A percentile compares a stretch with the other conserved stretches of the same genome.
phyloP scores from a whole-genome alignment of 1,284 basidiomycete species.

The Melampsora larici-populina region DNA sequence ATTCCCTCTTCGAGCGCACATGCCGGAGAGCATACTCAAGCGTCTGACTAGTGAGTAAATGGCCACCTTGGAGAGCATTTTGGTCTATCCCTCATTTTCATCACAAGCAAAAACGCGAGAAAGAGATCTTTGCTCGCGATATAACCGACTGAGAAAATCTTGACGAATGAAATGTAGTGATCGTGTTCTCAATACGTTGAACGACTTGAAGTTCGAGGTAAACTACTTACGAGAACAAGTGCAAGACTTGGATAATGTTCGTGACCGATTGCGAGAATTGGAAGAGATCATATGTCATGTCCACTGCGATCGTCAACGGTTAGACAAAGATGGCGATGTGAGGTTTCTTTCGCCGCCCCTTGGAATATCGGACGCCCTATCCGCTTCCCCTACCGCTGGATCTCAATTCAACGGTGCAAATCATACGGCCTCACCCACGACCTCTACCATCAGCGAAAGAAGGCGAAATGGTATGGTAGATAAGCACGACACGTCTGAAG shows the following conservation, averaged over 20 bases:
- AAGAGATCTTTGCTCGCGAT: not conserved
- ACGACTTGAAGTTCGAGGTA: not conserved
- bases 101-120: not conserved
- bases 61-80: not conserved
- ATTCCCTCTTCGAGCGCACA: not conserved
- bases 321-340: not conserved
- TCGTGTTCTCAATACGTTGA: not conserved
- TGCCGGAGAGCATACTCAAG: not conserved
- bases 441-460: not conserved
- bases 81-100: not conserved
- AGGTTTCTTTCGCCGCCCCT: not conserved
- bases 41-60: not conserved
- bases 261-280: not conserved
- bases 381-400: not conserved
- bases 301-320: not conserved
- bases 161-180: not conserved
- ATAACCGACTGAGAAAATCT: too few relatives aligned
- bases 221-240: not conserved
- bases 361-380: not conserved
- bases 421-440: not conserved
- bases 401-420: not conserved
- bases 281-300: not conserved
- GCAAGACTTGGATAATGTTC: not conserved
- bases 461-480: constrained; percentile 1
- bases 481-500: constrained; percentile 4